Percentiles rank a stretch among this genome's conserved stretches.
These are phyloP conservation scores for Trichoderma asperellum DNA, from an alignment of 2,329 filamentous ascomycete genomes.

Conservation along the genomic window DNA sequence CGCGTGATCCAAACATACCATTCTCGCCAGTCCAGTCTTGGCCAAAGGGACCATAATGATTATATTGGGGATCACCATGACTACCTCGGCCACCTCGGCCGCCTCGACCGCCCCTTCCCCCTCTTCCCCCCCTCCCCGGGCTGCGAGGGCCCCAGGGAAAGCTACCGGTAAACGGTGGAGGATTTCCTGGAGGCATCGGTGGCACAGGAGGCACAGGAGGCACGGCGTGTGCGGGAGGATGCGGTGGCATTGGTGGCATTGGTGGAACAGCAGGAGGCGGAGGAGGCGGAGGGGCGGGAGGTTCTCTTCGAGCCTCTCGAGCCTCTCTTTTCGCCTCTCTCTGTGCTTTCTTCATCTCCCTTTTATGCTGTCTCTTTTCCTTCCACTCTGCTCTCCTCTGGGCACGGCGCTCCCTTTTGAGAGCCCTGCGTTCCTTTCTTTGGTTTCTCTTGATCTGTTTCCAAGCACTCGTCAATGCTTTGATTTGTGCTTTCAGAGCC, in stretches of 20 bases:
- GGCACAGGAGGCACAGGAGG: slow-evolving; percentile 9
- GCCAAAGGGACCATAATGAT: not conserved
- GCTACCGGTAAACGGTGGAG: not conserved
- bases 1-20: slow-evolving; percentile 27
- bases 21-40: slow-evolving; percentile 2
- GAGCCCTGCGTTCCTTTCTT: slow-evolving; percentile 39
- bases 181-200: not conserved
- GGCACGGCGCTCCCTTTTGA: slow-evolving; percentile 39
- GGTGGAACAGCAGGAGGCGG: not conserved
- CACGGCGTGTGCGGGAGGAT: not conserved
- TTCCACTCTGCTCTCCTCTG: slow-evolving; percentile 40
- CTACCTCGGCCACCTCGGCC: slow-evolving; percentile 23
- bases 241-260: slow-evolving; percentile 15
- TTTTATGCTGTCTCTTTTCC: slow-evolving; percentile 40
- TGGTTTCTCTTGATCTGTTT: slow-evolving; percentile 42
- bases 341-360: slow-evolving; percentile 38
- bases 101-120: not conserved
- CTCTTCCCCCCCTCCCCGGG: slow-evolving; percentile 28
- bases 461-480: slow-evolving; percentile 50
- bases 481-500: slow-evolving; percentile 50
- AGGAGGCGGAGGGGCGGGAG: slow-evolving; percentile 16
- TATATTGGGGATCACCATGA: slow-evolving; percentile 6
- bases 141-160: slow-evolving; percentile 22
- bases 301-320: not conserved
- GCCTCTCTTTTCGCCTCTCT: slow-evolving; percentile 39